Conservation (phyloP, 495 filamentous ascomycete genomes). For the Lindgomyces ingoldianus region DNA sequence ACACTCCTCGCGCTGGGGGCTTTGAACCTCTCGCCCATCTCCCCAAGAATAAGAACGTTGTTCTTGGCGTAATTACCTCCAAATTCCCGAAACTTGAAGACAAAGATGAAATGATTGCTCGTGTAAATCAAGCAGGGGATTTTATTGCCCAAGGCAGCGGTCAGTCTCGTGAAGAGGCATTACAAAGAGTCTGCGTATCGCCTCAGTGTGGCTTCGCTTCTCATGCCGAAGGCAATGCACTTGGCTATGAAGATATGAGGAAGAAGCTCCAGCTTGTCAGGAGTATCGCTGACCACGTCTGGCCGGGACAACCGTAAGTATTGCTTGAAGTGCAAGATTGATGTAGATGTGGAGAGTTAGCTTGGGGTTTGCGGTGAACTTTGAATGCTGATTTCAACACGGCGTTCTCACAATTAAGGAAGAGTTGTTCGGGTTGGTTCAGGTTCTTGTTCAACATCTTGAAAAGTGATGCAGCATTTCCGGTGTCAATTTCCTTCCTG, state of each 20-base stretch:
- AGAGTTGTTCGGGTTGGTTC: neutral
- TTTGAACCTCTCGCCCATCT: conserved; percentile 65
- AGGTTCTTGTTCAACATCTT: conserved; percentile 9
- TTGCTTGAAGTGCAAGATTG: neutral
- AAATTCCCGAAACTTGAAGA: conserved; percentile 65
- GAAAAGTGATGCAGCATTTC: neutral
- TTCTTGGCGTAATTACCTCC: conserved; percentile 66
- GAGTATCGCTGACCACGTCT: conserved; percentile 54
- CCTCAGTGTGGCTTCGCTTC: conserved; percentile 71
- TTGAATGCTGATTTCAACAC: conserved; percentile 29
- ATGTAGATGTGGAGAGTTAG: neutral
- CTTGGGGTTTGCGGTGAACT: neutral
- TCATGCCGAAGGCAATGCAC: conserved; percentile 62
- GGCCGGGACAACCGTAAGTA: conserved; percentile 47
- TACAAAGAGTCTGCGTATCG: conserved; percentile 63
- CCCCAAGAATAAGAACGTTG: conserved; percentile 65
- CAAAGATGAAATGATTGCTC: conserved; percentile 59
- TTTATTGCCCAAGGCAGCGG: conserved; percentile 55
- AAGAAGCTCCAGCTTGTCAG: conserved; percentile 54
- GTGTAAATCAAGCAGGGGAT: conserved; percentile 61
- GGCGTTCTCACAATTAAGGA: conserved; percentile 11
- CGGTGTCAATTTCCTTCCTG: neutral
- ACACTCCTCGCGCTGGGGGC: conserved; percentile 65
- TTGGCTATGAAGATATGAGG: conserved; percentile 62
- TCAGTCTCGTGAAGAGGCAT: conserved; percentile 49